These are phyloP conservation scores for Jaltomata sinuosa DNA, from an alignment of 257 asterid genomes.

Conservation along the genomic window DNA sequence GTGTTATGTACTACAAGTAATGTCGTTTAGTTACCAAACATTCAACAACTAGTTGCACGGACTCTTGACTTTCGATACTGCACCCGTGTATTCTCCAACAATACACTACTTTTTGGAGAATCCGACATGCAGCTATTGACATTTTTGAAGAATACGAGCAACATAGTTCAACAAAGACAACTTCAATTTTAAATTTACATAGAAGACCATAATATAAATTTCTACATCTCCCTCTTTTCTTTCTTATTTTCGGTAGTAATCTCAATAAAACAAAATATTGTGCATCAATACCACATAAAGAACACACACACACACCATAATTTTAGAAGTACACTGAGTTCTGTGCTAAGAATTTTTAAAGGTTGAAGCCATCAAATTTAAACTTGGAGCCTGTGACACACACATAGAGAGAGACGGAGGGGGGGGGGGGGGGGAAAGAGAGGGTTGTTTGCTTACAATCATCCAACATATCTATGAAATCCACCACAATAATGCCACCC, in stretches of 20 bases:
- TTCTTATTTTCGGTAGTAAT: not conserved
- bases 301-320: not conserved
- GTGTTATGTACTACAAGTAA: not conserved
- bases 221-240: not conserved
- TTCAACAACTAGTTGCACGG: too few species aligned
- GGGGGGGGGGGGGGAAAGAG: not conserved
- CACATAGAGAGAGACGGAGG: not conserved
- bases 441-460: slow-evolving; percentile 58
- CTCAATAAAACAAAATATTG: too few species aligned
- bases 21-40: not conserved
- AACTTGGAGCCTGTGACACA: not conserved
- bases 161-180: not conserved
- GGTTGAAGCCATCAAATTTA: not conserved
- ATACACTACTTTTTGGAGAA: too few species aligned
- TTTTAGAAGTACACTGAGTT: not conserved
- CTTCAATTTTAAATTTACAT: not conserved
- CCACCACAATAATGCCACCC: slow-evolving; percentile 97
- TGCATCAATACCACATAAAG: not conserved
- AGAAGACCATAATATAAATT: not conserved
- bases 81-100: too few species aligned
- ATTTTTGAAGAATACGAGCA: too few species aligned
- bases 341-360: not conserved
- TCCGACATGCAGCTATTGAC: too few species aligned
- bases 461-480: slow-evolving; percentile 96
- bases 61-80: too few species aligned